Evolutionary conservation across 2,329 filamentous ascomycete species (phyloP).

Genomic region (Aciculosporium take): DNA sequence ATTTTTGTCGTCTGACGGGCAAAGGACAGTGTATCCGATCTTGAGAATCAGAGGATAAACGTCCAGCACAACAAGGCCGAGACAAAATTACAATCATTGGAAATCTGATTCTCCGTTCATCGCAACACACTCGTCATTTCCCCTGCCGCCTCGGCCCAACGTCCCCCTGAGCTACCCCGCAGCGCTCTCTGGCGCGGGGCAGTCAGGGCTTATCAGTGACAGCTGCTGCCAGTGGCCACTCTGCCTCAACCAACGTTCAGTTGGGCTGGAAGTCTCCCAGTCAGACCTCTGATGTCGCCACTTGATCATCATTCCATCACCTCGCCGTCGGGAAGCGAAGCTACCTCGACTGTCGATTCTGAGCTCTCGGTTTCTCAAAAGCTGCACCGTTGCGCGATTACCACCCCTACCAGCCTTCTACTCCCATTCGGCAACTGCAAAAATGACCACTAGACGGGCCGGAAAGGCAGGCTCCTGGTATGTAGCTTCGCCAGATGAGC

Average conservation of each 20-base stretch:
- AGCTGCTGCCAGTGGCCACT: not conserved
- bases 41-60: too few species aligned
- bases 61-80: too few species aligned
- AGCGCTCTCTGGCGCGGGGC: not conserved
- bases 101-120: too few species aligned
- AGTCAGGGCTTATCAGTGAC: not conserved
- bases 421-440: too few species aligned
- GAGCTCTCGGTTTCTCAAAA: not conserved
- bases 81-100: too few species aligned
- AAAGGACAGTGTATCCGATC: too few species aligned
- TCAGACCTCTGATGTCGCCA: not conserved
- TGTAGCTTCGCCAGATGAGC: conserved; percentile 38
- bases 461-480: conserved; percentile 86
- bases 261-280: not conserved
- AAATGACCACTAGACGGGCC: conserved; percentile 4
- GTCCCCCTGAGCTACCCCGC: not conserved
- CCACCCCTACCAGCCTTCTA: too few species aligned
- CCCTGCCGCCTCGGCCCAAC: too few species aligned
- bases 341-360: not conserved
- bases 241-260: not conserved
- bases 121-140: too few species aligned
- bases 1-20: too few species aligned
- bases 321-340: not conserved
- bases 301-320: not conserved
- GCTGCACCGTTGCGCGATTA: not conserved